These are phyloP conservation scores for Aaosphaeria pasadenensis DNA, from an alignment of 2,329 filamentous ascomycete genomes.

Conservation along the genomic window DNA sequence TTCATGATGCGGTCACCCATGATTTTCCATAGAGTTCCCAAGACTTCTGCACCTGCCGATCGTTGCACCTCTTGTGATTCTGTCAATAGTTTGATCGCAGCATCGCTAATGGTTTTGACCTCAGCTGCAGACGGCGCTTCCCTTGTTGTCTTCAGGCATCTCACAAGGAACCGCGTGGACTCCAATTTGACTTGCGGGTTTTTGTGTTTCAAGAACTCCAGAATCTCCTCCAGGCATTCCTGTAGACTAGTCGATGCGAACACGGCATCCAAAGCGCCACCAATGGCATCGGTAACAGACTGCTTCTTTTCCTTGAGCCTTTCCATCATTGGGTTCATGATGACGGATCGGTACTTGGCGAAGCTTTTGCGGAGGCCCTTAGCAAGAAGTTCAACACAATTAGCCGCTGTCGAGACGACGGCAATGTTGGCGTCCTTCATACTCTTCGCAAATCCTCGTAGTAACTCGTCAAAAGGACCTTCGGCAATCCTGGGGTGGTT, in stretches of 20 bases:
- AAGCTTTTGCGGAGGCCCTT: constrained; percentile 80
- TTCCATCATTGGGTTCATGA: constrained; percentile 91
- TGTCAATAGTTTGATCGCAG: constrained; percentile 81
- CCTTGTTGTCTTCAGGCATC: constrained; percentile 77
- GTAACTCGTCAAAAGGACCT: constrained; percentile 79
- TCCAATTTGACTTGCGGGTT: constrained; percentile 98
- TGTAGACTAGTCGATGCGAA: constrained; percentile 66
- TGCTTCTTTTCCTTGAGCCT: constrained; percentile 97
- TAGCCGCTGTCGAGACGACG: constrained; percentile 88
- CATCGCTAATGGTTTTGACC: constrained; percentile 80
- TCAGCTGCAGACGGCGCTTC: constrained; percentile 83
- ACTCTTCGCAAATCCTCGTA: constrained; percentile 80
- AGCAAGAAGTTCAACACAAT: constrained; percentile 85
- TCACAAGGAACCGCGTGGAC: constrained; percentile 87
- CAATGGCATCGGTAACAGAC: constrained; percentile 81
- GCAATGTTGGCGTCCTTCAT: constrained; percentile 99
- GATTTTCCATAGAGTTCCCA: constrained; percentile 98
- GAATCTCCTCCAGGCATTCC: constrained; percentile 88
- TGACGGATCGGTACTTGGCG: constrained; percentile 71
- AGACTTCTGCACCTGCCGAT: constrained; percentile 84
- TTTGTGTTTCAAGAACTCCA: constrained; percentile 84
- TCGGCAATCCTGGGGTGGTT: constrained; percentile 93
- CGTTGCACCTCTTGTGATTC: constrained; percentile 84
- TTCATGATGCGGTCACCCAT: constrained; percentile 96
- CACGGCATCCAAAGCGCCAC: constrained; percentile 74